phyloP scores from a whole-genome alignment of 1,284 basidiomycete species.

The Trametes polyzona region DNA sequence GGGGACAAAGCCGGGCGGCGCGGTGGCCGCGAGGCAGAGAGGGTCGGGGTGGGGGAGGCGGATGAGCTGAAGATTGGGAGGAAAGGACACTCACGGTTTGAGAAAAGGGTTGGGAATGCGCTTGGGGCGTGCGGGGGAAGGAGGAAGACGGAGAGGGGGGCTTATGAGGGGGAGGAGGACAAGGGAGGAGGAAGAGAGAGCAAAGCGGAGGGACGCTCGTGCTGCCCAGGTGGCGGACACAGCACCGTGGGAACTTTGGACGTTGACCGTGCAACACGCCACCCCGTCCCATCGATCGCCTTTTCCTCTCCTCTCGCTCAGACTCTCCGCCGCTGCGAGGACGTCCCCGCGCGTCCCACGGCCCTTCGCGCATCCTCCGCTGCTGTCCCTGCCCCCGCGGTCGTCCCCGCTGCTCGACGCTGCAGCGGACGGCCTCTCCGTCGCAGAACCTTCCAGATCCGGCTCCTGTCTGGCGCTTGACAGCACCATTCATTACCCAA shows the following conservation, averaged over 20 bases:
- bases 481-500: constrained; percentile 8
- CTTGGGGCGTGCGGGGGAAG: constrained; percentile 25
- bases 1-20: constrained; percentile 18
- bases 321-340: too few species aligned
- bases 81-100: constrained; percentile 27
- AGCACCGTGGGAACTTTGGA: constrained; percentile 29
- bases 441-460: constrained; percentile 3
- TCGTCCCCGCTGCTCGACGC: background rate
- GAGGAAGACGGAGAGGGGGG: constrained; percentile 39
- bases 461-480: background rate
- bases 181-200: constrained; percentile 38
- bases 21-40: constrained; percentile 25
- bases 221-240: constrained; percentile 32
- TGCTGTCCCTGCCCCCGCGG: background rate
- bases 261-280: constrained; percentile 11
- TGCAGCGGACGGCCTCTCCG: background rate
- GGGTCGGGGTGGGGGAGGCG: constrained; percentile 2
- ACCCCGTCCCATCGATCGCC: constrained; percentile 25
- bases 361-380: too few species aligned
- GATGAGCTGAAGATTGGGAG: background rate
- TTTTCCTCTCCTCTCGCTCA: background rate
- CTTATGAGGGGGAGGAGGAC: constrained; percentile 35
- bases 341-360: too few species aligned
- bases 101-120: constrained; percentile 23
- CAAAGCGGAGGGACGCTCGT: constrained; percentile 32